Evolutionary conservation across 2,329 filamentous ascomycete species (phyloP).

Genomic region (Colletotrichum costaricense): DNA sequence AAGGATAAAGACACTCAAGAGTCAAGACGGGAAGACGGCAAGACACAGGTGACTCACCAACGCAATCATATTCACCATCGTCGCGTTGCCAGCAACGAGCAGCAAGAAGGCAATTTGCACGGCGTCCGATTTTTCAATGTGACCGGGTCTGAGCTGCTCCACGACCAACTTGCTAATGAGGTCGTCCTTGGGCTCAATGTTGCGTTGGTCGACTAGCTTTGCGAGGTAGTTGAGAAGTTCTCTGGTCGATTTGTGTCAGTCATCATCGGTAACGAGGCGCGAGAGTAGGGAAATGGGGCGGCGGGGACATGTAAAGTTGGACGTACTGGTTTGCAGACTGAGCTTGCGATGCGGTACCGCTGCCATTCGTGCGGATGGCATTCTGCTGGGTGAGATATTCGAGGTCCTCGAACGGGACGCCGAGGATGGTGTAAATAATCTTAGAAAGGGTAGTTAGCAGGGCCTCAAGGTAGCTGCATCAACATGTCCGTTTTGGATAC

Average conservation of each 20-base stretch:
- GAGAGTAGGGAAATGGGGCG: background rate
- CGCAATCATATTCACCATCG: conserved; percentile 63
- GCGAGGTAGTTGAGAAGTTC: conserved; percentile 58
- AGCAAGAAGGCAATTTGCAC: conserved; percentile 61
- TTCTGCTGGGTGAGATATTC: conserved; percentile 58
- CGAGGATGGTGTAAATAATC: conserved; percentile 63
- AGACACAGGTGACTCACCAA: conserved; percentile 44
- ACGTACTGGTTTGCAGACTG: conserved; percentile 54
- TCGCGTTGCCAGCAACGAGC: conserved; percentile 63
- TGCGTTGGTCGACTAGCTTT: conserved; percentile 53
- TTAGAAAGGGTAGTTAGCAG: conserved; percentile 30
- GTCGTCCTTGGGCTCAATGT: conserved; percentile 53
- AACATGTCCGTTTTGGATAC: too few species aligned
- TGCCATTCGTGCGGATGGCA: conserved; percentile 59
- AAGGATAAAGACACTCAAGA: background rate
- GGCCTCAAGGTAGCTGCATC: too few species aligned
- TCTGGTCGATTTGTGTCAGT: conserved; percentile 35
- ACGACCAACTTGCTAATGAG: conserved; percentile 57
- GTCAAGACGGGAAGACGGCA: background rate
- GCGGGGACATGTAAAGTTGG: background rate
- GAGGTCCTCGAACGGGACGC: conserved; percentile 59
- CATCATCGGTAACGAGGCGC: background rate
- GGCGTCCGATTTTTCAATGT: conserved; percentile 52
- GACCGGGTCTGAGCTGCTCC: conserved; percentile 52
- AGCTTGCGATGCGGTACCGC: conserved; percentile 57